These are phyloP conservation scores for Macrocybe gigantea DNA, from an alignment of 768 basidiomycete genomes.

Conservation along the genomic window DNA sequence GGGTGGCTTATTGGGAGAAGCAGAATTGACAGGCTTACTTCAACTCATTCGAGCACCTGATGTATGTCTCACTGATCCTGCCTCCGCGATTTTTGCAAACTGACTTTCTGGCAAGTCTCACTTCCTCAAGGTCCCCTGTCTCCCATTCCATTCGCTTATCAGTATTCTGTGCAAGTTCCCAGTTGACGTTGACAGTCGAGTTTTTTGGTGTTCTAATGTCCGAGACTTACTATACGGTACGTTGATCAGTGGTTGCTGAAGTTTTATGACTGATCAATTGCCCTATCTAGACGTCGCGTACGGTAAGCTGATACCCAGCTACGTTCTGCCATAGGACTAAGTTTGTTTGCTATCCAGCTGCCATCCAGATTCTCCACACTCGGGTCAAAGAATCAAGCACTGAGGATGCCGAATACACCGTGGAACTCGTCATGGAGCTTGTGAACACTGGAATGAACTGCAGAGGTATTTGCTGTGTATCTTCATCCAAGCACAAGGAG, in stretches of 20 bases:
- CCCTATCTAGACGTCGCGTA: slow-evolving; percentile 29
- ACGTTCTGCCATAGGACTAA: slow-evolving; percentile 4
- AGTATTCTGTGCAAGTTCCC: slow-evolving; percentile 78
- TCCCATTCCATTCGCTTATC: slow-evolving; percentile 77
- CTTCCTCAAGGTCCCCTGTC: slow-evolving; percentile 78
- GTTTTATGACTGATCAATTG: slow-evolving; percentile 2
- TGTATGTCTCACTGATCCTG: slow-evolving; percentile 34
- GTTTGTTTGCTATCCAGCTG: slow-evolving; percentile 24
- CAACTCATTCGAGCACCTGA: slow-evolving; percentile 75
- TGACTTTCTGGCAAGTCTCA: slow-evolving; percentile 49
- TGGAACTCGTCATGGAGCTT: slow-evolving; percentile 35
- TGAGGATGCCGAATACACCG: slow-evolving; percentile 28
- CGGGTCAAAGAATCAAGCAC: slow-evolving; percentile 30
- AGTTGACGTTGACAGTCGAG: slow-evolving; percentile 64
- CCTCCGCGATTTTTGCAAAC: not conserved
- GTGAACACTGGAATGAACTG: slow-evolving; percentile 49
- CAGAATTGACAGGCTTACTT: slow-evolving; percentile 59
- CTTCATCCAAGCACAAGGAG: not conserved
- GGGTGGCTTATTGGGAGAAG: slow-evolving; percentile 59
- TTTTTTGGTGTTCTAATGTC: slow-evolving; percentile 62
- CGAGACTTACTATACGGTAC: slow-evolving; percentile 66
- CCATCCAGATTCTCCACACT: slow-evolving; percentile 53
- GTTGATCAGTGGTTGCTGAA: slow-evolving; percentile 14
- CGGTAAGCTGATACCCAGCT: slow-evolving; percentile 16
- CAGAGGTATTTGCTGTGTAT: slow-evolving; percentile 15